phyloP scores from a whole-genome alignment of 106 monocot species.

The Posidonia australis region DNA sequence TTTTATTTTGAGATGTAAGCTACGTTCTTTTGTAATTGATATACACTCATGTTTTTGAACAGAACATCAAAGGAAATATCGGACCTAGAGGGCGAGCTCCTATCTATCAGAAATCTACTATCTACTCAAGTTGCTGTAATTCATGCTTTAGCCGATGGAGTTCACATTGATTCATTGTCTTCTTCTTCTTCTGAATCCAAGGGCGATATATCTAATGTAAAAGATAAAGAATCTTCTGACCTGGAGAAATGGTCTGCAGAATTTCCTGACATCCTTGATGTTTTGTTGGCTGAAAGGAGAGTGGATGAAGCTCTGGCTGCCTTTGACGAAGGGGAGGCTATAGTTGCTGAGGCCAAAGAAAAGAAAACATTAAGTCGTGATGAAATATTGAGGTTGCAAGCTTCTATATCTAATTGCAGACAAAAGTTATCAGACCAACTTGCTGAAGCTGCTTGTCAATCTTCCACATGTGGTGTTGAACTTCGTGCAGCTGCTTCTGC shows the following conservation, averaged over 20 bases:
- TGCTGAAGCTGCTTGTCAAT: conserved; percentile 88
- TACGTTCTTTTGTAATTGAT: too few species aligned
- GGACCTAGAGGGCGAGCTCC: conserved; percentile 88
- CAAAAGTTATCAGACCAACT: conserved; percentile 78
- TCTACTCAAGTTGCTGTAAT: conserved; percentile 81
- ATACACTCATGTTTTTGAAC: conserved; percentile 1
- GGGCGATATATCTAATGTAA: conserved; percentile 33
- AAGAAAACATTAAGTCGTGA: conserved; percentile 24
- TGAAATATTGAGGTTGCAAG: conserved; percentile 24
- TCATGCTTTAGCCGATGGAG: conserved; percentile 82
- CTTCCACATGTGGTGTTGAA: conserved; percentile 89
- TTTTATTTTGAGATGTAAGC: background rate
- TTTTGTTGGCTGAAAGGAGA: conserved; percentile 88
- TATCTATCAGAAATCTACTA: conserved; percentile 79
- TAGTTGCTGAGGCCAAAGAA: conserved; percentile 52
- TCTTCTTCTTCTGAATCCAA: conserved; percentile 32
- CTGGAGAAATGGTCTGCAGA: conserved; percentile 72
- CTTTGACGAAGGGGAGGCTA: conserved; percentile 73
- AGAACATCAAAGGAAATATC: conserved; percentile 98
- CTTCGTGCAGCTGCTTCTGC: conserved; percentile 80
- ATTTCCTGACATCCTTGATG: conserved; percentile 83
- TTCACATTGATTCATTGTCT: conserved; percentile 60
- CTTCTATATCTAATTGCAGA: conserved; percentile 40
- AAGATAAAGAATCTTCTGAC: conserved; percentile 74
- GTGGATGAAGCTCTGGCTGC: conserved; percentile 90